Percentiles rank a stretch among this genome's conserved stretches.
Evolutionary conservation across 23 red algal genomes (phyloP).

Genomic region (Gracilaria domingensis): DNA sequence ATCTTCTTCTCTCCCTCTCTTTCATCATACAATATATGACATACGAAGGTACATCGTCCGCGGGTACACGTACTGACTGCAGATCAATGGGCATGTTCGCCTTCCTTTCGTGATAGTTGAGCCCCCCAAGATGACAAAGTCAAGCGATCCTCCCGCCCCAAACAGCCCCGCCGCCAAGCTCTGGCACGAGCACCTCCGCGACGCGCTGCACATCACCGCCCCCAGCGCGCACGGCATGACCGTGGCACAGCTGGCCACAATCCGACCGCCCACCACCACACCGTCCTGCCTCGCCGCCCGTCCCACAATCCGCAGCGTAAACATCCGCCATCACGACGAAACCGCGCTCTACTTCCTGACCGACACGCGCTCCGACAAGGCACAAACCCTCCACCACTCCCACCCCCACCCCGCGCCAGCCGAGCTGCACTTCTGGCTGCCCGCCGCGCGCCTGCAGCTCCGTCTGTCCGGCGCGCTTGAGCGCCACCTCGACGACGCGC

Average conservation of each 20-base stretch:
- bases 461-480: background rate
- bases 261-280: background rate
- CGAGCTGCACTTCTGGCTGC: constrained; percentile 10
- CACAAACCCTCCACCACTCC: too few relatives aligned
- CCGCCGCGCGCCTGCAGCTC: background rate
- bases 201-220: background rate
- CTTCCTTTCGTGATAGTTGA: too few relatives aligned
- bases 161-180: too few relatives aligned
- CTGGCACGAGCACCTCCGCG: background rate
- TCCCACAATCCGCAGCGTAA: background rate
- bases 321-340: background rate
- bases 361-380: background rate
- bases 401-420: background rate
- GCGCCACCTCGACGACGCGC: background rate
- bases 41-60: too few relatives aligned
- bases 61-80: too few relatives aligned
- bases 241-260: constrained; percentile 2
- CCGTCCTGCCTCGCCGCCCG: background rate
- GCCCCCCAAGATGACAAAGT: too few relatives aligned
- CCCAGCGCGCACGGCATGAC: background rate
- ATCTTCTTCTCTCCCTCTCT: too few relatives aligned
- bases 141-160: too few relatives aligned
- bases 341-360: background rate
- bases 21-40: too few relatives aligned
- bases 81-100: too few relatives aligned